Evolutionary conservation across 78 protist species (phyloP).

Genomic region (Bigelowiella natans): DNA sequence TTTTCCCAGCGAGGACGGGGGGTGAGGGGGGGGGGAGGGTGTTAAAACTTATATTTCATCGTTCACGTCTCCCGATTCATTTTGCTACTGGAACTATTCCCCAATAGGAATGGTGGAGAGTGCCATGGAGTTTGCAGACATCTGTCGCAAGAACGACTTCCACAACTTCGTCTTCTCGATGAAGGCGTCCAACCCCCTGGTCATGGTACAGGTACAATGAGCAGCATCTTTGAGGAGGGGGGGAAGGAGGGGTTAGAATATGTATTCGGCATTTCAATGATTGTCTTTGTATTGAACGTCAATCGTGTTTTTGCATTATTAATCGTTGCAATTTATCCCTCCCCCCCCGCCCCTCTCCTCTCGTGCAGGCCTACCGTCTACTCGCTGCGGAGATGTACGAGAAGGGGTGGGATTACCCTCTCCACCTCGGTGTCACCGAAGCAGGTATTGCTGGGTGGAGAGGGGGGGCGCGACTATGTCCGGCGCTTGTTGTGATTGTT

Average conservation of each 20-base stretch:
- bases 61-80: too few relatives aligned
- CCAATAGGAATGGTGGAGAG: slow-evolving; percentile 23
- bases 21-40: too few relatives aligned
- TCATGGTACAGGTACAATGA: slow-evolving; percentile 4
- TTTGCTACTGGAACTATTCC: too few relatives aligned
- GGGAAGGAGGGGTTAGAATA: too few relatives aligned
- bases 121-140: slow-evolving; percentile 37
- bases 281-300: too few relatives aligned
- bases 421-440: slow-evolving; percentile 43
- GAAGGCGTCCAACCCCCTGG: slow-evolving; percentile 41
- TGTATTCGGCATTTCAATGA: too few relatives aligned
- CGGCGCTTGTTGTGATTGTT: too few relatives aligned
- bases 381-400: slow-evolving; percentile 36
- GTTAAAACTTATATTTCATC: too few relatives aligned
- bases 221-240: not conserved
- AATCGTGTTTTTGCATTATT: too few relatives aligned
- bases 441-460: not conserved
- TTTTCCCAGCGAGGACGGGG: too few relatives aligned
- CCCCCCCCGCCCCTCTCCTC: too few relatives aligned
- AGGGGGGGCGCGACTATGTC: not conserved
- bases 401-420: slow-evolving; percentile 39
- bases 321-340: too few relatives aligned
- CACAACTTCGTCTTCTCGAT: slow-evolving; percentile 43
- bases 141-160: slow-evolving; percentile 40
- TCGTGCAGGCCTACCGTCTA: slow-evolving; percentile 28